phyloP scores from a whole-genome alignment of 176 grass and related monocot species.

The Musa itinerans region DNA sequence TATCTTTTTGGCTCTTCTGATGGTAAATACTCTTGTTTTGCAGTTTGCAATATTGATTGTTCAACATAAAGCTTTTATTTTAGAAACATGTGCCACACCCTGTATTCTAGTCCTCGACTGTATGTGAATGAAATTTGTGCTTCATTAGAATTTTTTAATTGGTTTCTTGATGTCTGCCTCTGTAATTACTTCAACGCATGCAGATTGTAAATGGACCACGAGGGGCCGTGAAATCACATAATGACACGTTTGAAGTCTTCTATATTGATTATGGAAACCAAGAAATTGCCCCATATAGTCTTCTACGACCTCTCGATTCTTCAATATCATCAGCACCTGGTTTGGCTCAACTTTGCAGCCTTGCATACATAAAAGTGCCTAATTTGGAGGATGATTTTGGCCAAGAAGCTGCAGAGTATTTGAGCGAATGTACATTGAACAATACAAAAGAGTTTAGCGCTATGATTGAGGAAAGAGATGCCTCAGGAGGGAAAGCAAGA shows the following conservation, averaged over 20 bases:
- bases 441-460: constrained; percentile 68
- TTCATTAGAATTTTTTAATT: background rate
- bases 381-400: constrained; percentile 73
- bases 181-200: constrained; percentile 6
- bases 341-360: constrained; percentile 77
- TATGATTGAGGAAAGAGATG: constrained; percentile 81
- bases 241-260: constrained; percentile 93
- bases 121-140: background rate
- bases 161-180: background rate
- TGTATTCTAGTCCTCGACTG: background rate
- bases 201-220: constrained; percentile 92
- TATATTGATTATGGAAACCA: constrained; percentile 98
- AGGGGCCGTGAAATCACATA: constrained; percentile 55
- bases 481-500: constrained; percentile 67
- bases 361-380: constrained; percentile 82
- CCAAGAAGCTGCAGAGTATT: constrained; percentile 76
- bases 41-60: too few species aligned
- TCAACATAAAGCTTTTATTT: too few species aligned
- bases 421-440: constrained; percentile 60
- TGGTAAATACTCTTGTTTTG: too few species aligned
- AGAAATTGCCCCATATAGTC: constrained; percentile 69
- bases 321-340: constrained; percentile 54
- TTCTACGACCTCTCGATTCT: constrained; percentile 58
- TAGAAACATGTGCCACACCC: background rate
- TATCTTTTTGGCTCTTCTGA: too few species aligned